phyloP scores from a whole-genome alignment of 371 early-diverging fungal genomes.

The Coemansia sp. region DNA sequence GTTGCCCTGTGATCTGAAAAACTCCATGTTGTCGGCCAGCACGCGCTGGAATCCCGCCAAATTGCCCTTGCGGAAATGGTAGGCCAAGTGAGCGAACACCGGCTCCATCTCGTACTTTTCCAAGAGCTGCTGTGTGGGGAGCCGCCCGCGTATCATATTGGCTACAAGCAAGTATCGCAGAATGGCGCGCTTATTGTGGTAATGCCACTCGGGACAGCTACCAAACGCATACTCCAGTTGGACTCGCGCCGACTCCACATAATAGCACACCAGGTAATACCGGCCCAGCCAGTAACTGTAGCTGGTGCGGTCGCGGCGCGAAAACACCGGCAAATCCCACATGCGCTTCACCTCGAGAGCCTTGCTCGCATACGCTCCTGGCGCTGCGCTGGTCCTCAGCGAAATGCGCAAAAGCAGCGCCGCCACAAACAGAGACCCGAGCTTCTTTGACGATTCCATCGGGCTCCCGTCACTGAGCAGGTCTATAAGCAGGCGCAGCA shows the following conservation, averaged over 20 bases:
- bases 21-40: constrained; percentile 32
- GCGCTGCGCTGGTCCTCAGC: constrained; percentile 38
- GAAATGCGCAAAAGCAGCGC: constrained; percentile 38
- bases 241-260: constrained; percentile 28
- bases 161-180: constrained; percentile 42
- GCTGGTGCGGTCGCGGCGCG: constrained; percentile 24
- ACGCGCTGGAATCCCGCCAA: constrained; percentile 32
- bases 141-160: constrained; percentile 39
- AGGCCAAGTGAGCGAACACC: constrained; percentile 18
- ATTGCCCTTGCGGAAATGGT: constrained; percentile 30
- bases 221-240: constrained; percentile 42
- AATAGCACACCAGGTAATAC: constrained; percentile 44
- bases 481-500: constrained; percentile 31
- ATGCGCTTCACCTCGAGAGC: constrained; percentile 31
- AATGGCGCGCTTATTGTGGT: constrained; percentile 43
- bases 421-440: constrained; percentile 34
- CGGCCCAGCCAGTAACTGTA: constrained; percentile 48
- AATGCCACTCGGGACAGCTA: constrained; percentile 30
- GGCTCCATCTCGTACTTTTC: constrained; percentile 44
- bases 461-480: constrained; percentile 30
- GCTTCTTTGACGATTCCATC: constrained; percentile 24
- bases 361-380: constrained; percentile 43
- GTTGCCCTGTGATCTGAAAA: constrained; percentile 44
- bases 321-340: constrained; percentile 8
- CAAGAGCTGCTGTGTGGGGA: constrained; percentile 19